Evolutionary conservation across 805 yeast species (phyloP).

Genomic region (Lipomyces yamanashiensis): DNA sequence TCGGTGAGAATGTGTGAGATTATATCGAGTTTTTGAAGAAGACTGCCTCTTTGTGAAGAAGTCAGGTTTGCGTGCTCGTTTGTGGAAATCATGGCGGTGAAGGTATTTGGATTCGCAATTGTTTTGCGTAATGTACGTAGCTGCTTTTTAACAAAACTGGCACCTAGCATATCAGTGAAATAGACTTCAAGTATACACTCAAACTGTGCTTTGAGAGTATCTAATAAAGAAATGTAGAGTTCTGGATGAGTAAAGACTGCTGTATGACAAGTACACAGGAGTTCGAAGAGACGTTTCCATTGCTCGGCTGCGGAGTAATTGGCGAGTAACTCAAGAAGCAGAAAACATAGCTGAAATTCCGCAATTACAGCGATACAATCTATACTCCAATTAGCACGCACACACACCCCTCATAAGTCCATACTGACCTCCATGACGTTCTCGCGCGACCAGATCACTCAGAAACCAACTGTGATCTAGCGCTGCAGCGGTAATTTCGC

Average conservation of each 20-base stretch:
- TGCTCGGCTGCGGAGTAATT: constrained; percentile 68
- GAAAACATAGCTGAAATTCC: constrained; percentile 59
- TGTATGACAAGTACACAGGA: constrained; percentile 49
- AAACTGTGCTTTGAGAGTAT: constrained; percentile 47
- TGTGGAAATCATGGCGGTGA: neutral
- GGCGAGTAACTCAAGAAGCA: constrained; percentile 58
- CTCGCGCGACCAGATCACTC: constrained; percentile 43
- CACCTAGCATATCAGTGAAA: constrained; percentile 45
- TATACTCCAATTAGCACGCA: neutral
- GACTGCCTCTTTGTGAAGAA: neutral
- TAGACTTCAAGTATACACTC: constrained; percentile 52
- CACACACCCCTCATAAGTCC: too few species aligned
- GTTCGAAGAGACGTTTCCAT: constrained; percentile 60
- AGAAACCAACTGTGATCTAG: constrained; percentile 69
- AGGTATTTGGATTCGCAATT: neutral
- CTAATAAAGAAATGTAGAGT: constrained; percentile 46
- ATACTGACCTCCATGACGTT: constrained; percentile 26
- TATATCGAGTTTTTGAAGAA: constrained; percentile 3
- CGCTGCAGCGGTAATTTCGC: constrained; percentile 55
- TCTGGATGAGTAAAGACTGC: constrained; percentile 39
- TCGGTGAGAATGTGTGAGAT: constrained; percentile 2
- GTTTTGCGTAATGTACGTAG: constrained; percentile 30
- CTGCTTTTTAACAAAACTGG: constrained; percentile 34
- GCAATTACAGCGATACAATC: constrained; percentile 49
- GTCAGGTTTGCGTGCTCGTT: neutral